Evolutionary conservation across 2,329 filamentous ascomycete genomes (phyloP), one percentile per base, ranked within the genome.

Genomic region (Ascomycota sp.): DNA sequence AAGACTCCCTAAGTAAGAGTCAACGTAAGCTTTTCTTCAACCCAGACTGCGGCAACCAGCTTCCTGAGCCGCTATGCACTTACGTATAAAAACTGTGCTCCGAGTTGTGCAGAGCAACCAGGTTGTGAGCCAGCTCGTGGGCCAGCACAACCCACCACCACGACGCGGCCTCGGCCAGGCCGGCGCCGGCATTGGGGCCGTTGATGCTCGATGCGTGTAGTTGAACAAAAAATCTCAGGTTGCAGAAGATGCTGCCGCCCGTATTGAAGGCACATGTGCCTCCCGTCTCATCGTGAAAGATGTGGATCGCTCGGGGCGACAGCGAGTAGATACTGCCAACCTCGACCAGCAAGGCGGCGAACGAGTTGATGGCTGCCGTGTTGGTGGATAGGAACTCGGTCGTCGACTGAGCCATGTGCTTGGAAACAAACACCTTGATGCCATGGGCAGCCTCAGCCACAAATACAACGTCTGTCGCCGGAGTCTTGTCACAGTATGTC

Each of bases 101-200:
- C 11, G 77, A 62, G 46, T 76, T 76, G 52, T 95, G 86, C 40
- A 72, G 66, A 28, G 58, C 56, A 7, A 92, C 81, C 35, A 98
- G 57, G 50, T 98, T 98, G 56, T 98, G 89, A 37, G 89, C 84
- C 52, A 98, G 57, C 57, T 98, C 91, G 51, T 98, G 89, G 40
- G 83, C 91, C 39, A 93, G 53, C n/a, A 89, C 83, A 41, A 92
- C 78, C 70, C 78, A 93, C 86, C 86, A 95, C 62, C 84, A 92
- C 1, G 76, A 68, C 37, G 72, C 60, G 3, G 80, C 80, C 39
- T 89, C 77, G 4, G 69, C 62, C 48, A n/a, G 16, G 6, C 24
- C 67, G 35, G 63, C 56, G 2, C 51, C 50, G 21, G 32, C 47
- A 16, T 34, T 42, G 30, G 16, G 50, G 33, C 37, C 55, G 33